phyloP scores from a whole-genome alignment of 2,329 filamentous ascomycete genomes.

The Trichoderma citrinoviride region DNA sequence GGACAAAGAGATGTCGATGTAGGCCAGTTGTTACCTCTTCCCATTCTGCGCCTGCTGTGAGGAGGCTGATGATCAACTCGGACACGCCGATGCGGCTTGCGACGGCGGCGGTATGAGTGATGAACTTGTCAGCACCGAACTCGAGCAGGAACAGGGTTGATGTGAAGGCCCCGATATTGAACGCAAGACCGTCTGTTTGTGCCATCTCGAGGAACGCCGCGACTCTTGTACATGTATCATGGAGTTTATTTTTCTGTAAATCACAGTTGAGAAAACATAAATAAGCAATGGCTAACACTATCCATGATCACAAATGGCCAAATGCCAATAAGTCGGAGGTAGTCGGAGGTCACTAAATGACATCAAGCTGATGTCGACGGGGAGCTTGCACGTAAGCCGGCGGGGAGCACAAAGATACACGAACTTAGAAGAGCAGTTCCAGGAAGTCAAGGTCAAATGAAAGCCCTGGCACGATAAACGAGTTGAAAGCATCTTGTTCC shows the following conservation, averaged over 20 bases:
- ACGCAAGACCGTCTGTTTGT: background rate
- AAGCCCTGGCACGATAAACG: too few species aligned
- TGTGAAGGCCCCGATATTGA: background rate
- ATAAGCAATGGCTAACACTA: background rate
- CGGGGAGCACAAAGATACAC: too few species aligned
- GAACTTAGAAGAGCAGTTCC: too few species aligned
- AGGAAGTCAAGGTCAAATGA: too few species aligned
- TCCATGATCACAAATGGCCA: too few species aligned
- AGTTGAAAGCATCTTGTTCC: too few species aligned
- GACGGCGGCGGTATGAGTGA: background rate
- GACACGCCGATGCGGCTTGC: slow-evolving; percentile 38
- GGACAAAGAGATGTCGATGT: background rate
- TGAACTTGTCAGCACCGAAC: background rate
- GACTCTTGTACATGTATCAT: background rate
- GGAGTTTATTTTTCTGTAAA: background rate
- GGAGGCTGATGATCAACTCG: slow-evolving; percentile 47
- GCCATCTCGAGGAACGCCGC: background rate
- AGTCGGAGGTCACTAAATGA: background rate
- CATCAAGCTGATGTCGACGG: background rate
- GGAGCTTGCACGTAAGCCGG: background rate
- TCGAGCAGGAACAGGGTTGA: slow-evolving; percentile 1
- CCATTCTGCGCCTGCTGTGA: slow-evolving; percentile 55
- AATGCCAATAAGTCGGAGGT: too few species aligned
- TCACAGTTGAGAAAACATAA: too few species aligned
- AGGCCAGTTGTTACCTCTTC: slow-evolving; percentile 49